Evolutionary conservation across 441 rosid species (phyloP), one percentile per base, ranked within the genome.

Genomic region (Hura crepitans): DNA sequence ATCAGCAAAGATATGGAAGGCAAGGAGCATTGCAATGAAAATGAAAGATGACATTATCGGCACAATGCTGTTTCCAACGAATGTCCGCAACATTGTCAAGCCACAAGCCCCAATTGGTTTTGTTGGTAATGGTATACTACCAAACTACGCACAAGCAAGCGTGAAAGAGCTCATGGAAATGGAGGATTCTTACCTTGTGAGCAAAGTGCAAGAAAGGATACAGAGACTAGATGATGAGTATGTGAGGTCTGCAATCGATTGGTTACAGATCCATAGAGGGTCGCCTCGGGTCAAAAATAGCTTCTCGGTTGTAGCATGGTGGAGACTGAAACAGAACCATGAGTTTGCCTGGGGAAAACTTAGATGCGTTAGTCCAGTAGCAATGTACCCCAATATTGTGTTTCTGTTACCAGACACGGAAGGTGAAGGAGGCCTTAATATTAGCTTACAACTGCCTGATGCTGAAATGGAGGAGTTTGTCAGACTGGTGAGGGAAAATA

Each of bases 1-100:
- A 4, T 62, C 65, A 4, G 72, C 80, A 0, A 73, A 70, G 67
- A 53, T 73, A 63, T 73, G 80, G 80, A 77, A 70, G 68, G 77
- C 74, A n/a, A 72, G 80, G 59, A 77, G 65, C 55, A 68, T 68
- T 49, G 74, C 74, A 28, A 15, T 59, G 30, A 57, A 64, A 23
- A 57, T 69, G 62, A 12, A 33, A 22, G 69, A 57, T 17, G 64
- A 75, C 6, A 22, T 4, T 5, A 1, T 39, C 20, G 30, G 39
- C 64, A 61, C 49, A 2, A 20, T 76, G 58, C 30, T 71, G 51
- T 66, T 66, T 67, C 75, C 79, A 5, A 56, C 53, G 18, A 71
- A 70, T 7, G 35, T 45, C 22, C 25, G 64, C 31, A 39, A 27
- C 17, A 51, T 71, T 22, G 5, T 76, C 11, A 39, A 12, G 56